Base-by-base conservation (phyloP, 768 basidiomycete species). In the Amanita polypyramis region DNA sequence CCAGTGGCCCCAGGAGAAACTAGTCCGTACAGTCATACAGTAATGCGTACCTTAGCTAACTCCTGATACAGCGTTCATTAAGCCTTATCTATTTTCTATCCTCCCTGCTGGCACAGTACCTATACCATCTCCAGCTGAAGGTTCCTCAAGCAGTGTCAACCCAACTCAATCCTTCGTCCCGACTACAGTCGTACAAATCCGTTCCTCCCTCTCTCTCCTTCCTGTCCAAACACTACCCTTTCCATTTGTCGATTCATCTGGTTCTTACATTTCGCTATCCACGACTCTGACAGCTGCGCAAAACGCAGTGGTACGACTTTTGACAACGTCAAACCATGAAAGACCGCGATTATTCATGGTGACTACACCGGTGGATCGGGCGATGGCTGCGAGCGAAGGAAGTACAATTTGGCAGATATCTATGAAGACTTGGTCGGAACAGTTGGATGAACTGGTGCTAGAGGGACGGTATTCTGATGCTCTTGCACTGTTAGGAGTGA, bases 1-100 rank as follows among this genome's bases (percentile, higher is more conserved):
- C 77, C 82, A 1, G 73, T 76, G n/a, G 73, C 82, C 40, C 89
- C 88, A 19, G 90, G 94, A 57, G 92, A 95, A 52, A 71, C 84
- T 54, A 17, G 55, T 49, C 19, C 3, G 35, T 19, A 3, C 30
- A 11, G 19, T 14, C 5, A 51, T 1, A 6, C 19, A 34, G 11
- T 23, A 17, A 2, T 17, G 14, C 2, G 21, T 6, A 38, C n/a
- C 21, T 25, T 33, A 42, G 40, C 9, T 48, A 19, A 41, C 43
- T 17, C 19, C 20, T 1, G 17, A 2, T 20, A 27, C 53, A 86
- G 88, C 79, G 3, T 82, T 79, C 47, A 69, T 86, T 45, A 79
- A 78, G 53, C 89, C 90, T 1, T 93, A 91, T 54, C 66, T 92
- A 12, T 74, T 89, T 54, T 77, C 86, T 6, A 69, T 87, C 20